Evolutionary conservation across 164 flowering plant species (phyloP).

Genomic region (Piper longum): DNA sequence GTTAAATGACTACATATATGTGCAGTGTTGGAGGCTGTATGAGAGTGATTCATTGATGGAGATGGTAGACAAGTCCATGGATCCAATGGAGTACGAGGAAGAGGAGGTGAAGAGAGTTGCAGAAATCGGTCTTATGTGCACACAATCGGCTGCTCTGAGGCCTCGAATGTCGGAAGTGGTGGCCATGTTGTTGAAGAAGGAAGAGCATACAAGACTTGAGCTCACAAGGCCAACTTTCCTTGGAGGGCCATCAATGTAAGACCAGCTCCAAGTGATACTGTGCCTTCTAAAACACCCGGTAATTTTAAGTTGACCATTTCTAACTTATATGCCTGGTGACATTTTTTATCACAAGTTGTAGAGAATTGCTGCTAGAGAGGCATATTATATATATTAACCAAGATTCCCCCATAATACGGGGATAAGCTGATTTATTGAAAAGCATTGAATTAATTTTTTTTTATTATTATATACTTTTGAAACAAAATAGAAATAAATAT

Average conservation of each 20-base stretch:
- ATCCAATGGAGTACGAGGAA: conserved; percentile 12
- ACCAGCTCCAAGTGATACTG: background rate
- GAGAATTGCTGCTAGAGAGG: too few species aligned
- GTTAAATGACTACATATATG: background rate
- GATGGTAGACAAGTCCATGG: conserved; percentile 25
- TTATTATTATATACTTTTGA: too few species aligned
- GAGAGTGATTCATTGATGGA: conserved; percentile 20
- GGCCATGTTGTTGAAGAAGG: conserved; percentile 14
- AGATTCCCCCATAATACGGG: too few species aligned
- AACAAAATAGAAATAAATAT: too few species aligned
- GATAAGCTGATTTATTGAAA: too few species aligned
- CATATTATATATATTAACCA: too few species aligned
- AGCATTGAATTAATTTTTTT: too few species aligned
- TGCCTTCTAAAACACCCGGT: background rate
- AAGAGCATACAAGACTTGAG: conserved; percentile 1
- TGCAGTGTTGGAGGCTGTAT: conserved; percentile 31
- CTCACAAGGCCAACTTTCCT: conserved; percentile 19
- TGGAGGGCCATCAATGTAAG: conserved; percentile 6
- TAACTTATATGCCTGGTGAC: too few species aligned
- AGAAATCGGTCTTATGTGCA: conserved; percentile 32
- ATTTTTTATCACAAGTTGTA: too few species aligned
- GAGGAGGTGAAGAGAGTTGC: conserved; percentile 24
- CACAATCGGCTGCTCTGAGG: conserved; percentile 25
- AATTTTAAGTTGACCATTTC: too few species aligned
- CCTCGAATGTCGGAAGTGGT: conserved; percentile 48